A percentile compares a stretch with the other conserved stretches of the same genome.
These are phyloP conservation scores for Populus trichocarpa DNA, from an alignment of 441 rosid genomes.

Conservation along the genomic window DNA sequence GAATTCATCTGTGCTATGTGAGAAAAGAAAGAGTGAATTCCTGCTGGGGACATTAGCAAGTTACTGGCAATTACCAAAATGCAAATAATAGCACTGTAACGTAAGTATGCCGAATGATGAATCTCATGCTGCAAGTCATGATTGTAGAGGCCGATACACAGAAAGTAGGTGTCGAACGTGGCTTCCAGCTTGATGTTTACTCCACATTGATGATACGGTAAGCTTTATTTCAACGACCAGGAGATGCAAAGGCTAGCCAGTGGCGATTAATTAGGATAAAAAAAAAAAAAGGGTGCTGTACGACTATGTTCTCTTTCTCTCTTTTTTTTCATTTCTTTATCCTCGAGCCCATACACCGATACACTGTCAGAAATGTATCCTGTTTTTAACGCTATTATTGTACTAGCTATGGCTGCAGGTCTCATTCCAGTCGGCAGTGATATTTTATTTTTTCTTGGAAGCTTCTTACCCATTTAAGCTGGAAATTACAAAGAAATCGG, in stretches of 20 bases:
- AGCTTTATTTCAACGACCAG: slow-evolving; percentile 2
- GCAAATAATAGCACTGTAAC: not conserved
- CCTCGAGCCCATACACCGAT: not conserved
- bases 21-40: not conserved
- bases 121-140: not conserved
- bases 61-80: no score
- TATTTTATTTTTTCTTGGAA: not conserved
- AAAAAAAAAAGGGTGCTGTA: not conserved
- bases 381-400: no score
- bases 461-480: not conserved
- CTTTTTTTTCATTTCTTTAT: not conserved
- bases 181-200: not conserved
- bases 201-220: not conserved
- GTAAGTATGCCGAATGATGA: not conserved
- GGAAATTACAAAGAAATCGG: not conserved
- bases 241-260: not conserved
- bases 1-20: not conserved
- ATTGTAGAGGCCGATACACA: not conserved
- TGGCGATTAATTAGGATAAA: not conserved
- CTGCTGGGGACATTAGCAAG: not conserved
- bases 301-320: not conserved
- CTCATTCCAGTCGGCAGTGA: not conserved
- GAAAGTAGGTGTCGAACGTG: not conserved
- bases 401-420: not conserved
- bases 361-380: not conserved